Base-by-base conservation (phyloP, 2,329 filamentous ascomycete species). In the Nectriaceae sp. region DNA sequence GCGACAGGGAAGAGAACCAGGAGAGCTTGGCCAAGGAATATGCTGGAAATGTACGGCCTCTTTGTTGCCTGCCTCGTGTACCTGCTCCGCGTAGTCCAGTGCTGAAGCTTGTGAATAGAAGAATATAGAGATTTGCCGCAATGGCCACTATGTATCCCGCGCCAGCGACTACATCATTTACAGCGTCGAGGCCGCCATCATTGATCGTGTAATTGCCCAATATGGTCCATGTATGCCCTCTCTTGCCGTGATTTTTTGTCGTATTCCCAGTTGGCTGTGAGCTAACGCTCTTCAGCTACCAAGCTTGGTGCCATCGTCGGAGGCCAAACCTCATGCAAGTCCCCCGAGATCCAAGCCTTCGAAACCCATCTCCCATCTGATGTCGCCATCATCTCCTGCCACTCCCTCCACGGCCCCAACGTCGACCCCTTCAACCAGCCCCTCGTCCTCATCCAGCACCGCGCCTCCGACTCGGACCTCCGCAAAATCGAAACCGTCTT, bases 141-240 rank as follows among this genome's bases (percentile, higher is more conserved):
- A 96, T 82, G 95, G 95, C 63, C 92, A 97, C 75, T 82, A 93
- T 70, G 94, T 99, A 63, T 97, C 94, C 62, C 86, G 94, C 74
- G 85, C 87, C 71, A 97, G 92, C 85, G 93, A 97, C 79, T 97
- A 92, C 72, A 96, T 97, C 74, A 91, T 99, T 68, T 99, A 99
- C 80, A 96, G 89, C 72, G 94, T 99, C 71, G 93, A 97, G 73
- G 94, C 94, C 53, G 90, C 91, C 62, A 83, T 87, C 57, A 96
- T 99, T 70, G 88, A 90, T 67, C 82, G 80, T 59, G 89, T 97
- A 62, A 94, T 97, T 64, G 87, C 87, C 54, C 78, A 87, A 63
- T 99, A 90, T 70, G 94, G 92, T 56, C 93, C 93, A 62, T 97
- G 91, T 96, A 90, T 54, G 66, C 60, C 38, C 47, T 40, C 45